Percentiles rank a stretch among this genome's conserved stretches.
phyloP scores from a whole-genome alignment of 495 filamentous ascomycete genomes.

The Lepraria neglecta region DNA sequence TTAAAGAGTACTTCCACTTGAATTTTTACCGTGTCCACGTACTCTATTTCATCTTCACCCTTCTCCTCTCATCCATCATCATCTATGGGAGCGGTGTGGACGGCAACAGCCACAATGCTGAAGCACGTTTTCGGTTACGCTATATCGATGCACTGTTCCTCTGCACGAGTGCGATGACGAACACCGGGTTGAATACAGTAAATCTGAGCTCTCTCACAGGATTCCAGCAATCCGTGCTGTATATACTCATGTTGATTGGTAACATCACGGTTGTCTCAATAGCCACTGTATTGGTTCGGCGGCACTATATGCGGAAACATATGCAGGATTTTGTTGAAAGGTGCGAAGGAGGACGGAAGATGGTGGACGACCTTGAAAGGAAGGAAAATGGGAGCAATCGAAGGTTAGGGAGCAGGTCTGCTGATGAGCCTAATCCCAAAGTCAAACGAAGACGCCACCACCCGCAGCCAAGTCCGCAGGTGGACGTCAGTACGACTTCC shows the following conservation, averaged over 20 bases:
- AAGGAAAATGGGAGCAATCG: too few species aligned
- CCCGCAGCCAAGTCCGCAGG: too few species aligned
- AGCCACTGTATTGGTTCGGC: not conserved
- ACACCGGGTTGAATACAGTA: not conserved
- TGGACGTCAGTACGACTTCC: too few species aligned
- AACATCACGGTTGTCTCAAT: not conserved
- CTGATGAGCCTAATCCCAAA: too few species aligned
- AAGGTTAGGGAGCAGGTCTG: too few species aligned
- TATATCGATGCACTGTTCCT: slow-evolving; percentile 11
- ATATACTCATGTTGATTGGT: not conserved
- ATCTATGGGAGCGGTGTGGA: slow-evolving; percentile 15
- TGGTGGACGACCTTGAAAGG: not conserved
- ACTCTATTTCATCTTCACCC: not conserved
- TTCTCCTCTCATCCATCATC: slow-evolving; percentile 12
- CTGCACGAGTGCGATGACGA: slow-evolving; percentile 10
- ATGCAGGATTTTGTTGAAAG: not conserved
- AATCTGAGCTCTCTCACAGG: not conserved
- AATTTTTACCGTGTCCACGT: slow-evolving; percentile 16
- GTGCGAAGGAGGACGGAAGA: not conserved
- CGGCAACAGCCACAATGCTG: slow-evolving; percentile 6
- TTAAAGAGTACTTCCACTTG: too few species aligned
- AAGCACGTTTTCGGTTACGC: not conserved
- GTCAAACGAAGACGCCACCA: too few species aligned
- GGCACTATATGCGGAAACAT: not conserved
- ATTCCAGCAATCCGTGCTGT: slow-evolving; percentile 7